Conservation (phyloP, 257 asterid species). For the Lycium ferocissimum region DNA sequence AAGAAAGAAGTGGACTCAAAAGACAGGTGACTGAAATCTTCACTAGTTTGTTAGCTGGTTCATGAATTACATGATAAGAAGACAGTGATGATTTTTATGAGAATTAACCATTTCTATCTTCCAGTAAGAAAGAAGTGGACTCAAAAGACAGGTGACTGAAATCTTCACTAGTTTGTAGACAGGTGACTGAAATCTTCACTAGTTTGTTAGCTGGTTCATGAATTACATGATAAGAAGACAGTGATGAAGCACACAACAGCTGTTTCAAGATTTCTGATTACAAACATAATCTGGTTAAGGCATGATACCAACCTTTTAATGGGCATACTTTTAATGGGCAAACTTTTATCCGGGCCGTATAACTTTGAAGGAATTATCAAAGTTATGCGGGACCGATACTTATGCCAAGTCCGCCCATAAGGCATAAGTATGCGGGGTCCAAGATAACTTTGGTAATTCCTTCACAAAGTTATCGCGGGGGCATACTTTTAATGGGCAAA, state of each 20-base stretch:
- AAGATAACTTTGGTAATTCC: too few relatives aligned
- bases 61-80: slow-evolving; percentile 10
- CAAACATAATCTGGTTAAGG: not conserved
- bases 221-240: not conserved
- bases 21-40: not conserved
- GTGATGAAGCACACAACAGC: not conserved
- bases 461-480: too few relatives aligned
- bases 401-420: too few relatives aligned
- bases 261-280: not conserved
- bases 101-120: not conserved
- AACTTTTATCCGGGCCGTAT: too few relatives aligned
- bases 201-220: not conserved
- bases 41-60: not conserved
- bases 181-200: not conserved
- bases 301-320: too few relatives aligned
- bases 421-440: too few relatives aligned
- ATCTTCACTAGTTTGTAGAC: too few relatives aligned
- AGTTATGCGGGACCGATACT: too few relatives aligned
- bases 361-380: too few relatives aligned
- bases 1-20: not conserved
- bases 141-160: not conserved
- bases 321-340: too few relatives aligned
- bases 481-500: too few relatives aligned
- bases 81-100: not conserved
- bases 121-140: not conserved